Percentiles rank a stretch among this genome's conserved stretches.
These are phyloP conservation scores for Apiospora marii DNA, from an alignment of 2,329 filamentous ascomycete genomes.

Conservation along the genomic window DNA sequence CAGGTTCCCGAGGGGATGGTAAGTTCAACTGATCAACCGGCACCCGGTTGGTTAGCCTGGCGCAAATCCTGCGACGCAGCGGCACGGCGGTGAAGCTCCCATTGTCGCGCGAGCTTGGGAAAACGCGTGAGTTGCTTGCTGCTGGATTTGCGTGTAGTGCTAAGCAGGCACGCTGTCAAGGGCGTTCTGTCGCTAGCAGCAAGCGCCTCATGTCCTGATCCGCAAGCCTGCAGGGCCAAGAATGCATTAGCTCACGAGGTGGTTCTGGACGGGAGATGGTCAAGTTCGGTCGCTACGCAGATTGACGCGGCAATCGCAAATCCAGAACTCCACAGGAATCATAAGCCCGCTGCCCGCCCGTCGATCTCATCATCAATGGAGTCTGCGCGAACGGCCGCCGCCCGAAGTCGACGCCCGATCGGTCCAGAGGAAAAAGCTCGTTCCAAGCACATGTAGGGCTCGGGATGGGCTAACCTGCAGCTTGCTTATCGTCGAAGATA, in stretches of 20 bases:
- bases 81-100: not conserved
- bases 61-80: not conserved
- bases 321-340: not conserved
- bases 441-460: not conserved
- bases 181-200: conserved; percentile 1
- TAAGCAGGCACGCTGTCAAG: not conserved
- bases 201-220: conserved; percentile 1
- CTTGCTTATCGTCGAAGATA: conserved; percentile 16
- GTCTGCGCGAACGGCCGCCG: not conserved
- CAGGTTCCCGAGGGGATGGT: conserved; percentile 17
- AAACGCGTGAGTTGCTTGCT: not conserved
- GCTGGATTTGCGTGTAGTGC: not conserved
- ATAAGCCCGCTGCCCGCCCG: not conserved
- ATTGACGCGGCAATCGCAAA: not conserved
- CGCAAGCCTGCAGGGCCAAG: conserved; percentile 17
- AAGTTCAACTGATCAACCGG: conserved; percentile 10
- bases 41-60: not conserved
- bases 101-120: not conserved
- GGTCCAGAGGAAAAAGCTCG: not conserved
- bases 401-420: not conserved
- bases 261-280: not conserved
- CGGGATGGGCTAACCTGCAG: not conserved
- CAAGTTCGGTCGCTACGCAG: not conserved
- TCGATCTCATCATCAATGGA: not conserved
- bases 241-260: not conserved